Evolutionary conservation across 2,329 filamentous ascomycete genomes (phyloP), one percentile per base, ranked within the genome.

Genomic region (Claviceps monticola): DNA sequence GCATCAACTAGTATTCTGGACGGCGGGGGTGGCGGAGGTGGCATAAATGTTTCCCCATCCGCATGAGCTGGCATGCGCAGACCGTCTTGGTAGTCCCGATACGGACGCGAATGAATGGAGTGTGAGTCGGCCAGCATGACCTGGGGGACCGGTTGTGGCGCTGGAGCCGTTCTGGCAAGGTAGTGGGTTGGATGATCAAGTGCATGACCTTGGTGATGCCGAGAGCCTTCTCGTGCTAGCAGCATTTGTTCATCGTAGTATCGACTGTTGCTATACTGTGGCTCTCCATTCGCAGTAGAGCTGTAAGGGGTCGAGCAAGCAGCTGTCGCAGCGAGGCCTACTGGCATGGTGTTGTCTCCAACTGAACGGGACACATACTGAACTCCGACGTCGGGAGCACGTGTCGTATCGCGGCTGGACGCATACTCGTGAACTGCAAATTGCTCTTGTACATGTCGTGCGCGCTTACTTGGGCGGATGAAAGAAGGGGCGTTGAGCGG

Each of bases 1-100:
- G 86, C 81, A 67, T 96, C 90, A 51, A 94, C 74, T 37, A 95
- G 75, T 56, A 95, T 84, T 55, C 83, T 80, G 51, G 82, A 72
- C 46, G 78, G 70, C 17, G 78, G 74, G 6, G 78, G 73, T 48
- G 72, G 65, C 59, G 72, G 72, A 46, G 72, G 72, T 2, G 69
- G 68, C 68, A 79, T 74, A n/a, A 72, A 69, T 36, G 75, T 69
- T 56, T 76, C 74, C 47, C 63, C 63, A 51, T 75, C 71, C 21
- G 76, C 71, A 42, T 74, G 74, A 36, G 72, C 64, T 59, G 72
- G 74, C 61, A 72, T 68, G 48, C 75, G 72, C 13, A 68, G 61
- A 5, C 64, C 56, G 23, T 73, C 67, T 50, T 68, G 65, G 16
- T 64, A 62, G 48, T 76, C 73, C 46, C 67, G 66, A 53, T 74